Base-by-base conservation (phyloP, 2,329 filamentous ascomycete species). In the Aspergillus vadensis region DNA sequence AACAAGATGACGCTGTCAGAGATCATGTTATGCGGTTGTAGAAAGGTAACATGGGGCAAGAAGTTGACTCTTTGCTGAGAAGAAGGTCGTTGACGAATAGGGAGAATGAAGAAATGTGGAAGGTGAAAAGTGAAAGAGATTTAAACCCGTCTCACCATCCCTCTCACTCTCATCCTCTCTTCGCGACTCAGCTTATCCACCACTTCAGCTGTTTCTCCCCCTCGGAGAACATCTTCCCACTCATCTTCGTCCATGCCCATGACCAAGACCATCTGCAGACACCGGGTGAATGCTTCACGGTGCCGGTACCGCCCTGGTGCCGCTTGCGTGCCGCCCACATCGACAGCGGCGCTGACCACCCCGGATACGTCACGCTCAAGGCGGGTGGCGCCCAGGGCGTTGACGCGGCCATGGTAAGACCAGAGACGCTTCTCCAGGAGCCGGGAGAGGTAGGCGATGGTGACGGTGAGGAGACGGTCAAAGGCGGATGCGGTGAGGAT, bases 171-270 rank as follows among this genome's bases (percentile, higher is more conserved):
- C 65, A 81, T 83, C 73, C 90, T 86, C 79, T 96, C 92, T 59
- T 93, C 91, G 44, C 83, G 83, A 54, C 84, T 82, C 71, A 95
- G 86, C 10, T 85, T 89, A 53, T 85, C 88, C 12, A 87, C 85
- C 14, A 82, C 78, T 57, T 85, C 82, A 58, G 73, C 72, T 62
- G 75, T 73, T 52, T 78, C 73, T 36, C 76, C 77, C 38, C 79
- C 82, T 32, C 81, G 77, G 43, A 82, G 77, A 5, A 93, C 76
- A 75, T 95, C 92, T 51, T 94, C 91, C 91, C 92, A 97, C 77
- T 97, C 94, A 60, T 97, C 93, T 36, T 95, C 91, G 73, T 97
- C 93, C 92, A 97, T 96, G 68, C 93, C 94, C 73, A 94, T 88
- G 15, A 97, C 86, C 81, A 96, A 86, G 59, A 90, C 86, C 69